Conservation (phyloP, 1,139 yeast species). For the Taphrina flavorubra region DNA sequence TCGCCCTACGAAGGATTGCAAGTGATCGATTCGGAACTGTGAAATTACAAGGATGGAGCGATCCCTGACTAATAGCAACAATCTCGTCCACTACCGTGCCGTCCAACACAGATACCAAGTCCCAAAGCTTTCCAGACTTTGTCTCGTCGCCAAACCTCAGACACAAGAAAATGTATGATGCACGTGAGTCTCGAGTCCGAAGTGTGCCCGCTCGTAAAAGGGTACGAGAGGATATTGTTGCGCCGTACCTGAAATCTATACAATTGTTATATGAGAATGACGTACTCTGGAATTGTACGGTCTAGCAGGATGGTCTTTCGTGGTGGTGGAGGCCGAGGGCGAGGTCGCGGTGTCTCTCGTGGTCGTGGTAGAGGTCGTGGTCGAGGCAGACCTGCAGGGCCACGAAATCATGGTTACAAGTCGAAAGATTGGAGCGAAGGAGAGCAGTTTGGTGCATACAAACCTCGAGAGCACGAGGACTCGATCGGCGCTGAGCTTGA, state of each 20-base stretch:
- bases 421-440: slow-evolving; percentile 28
- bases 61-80: no score
- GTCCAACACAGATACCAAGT: no score
- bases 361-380: slow-evolving; percentile 63
- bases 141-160: slow-evolving; percentile 9
- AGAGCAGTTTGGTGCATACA: slow-evolving; percentile 42
- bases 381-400: slow-evolving; percentile 58
- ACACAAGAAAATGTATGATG: slow-evolving; percentile 12
- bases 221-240: background rate
- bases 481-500: slow-evolving; percentile 46
- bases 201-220: background rate
- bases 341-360: slow-evolving; percentile 60
- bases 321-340: slow-evolving; percentile 41
- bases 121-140: background rate
- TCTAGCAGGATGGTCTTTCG: slow-evolving; percentile 10
- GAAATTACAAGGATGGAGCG: background rate
- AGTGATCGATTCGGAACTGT: background rate
- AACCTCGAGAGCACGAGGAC: slow-evolving; percentile 44
- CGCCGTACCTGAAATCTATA: background rate
- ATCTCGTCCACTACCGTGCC: no score
- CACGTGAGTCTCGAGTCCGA: background rate
- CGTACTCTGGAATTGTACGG: no score
- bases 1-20: background rate
- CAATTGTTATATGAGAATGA: slow-evolving; percentile 1
- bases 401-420: slow-evolving; percentile 44